phyloP scores from a whole-genome alignment of 805 yeast genomes.

The Lachancea kluyveri region DNA sequence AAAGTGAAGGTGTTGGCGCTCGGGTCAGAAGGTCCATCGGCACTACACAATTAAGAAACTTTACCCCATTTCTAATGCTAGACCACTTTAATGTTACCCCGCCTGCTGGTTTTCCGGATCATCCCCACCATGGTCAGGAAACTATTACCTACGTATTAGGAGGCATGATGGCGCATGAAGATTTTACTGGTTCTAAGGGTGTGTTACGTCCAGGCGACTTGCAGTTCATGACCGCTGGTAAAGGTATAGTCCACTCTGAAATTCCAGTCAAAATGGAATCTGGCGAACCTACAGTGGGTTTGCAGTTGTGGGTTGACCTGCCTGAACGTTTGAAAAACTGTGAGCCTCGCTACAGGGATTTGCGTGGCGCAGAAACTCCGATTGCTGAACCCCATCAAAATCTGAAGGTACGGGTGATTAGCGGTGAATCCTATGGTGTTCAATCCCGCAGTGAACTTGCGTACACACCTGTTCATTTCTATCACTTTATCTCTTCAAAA shows the following conservation, averaged over 20 bases:
- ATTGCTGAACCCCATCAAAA: constrained; percentile 58
- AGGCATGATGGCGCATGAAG: constrained; percentile 75
- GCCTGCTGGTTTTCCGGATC: constrained; percentile 75
- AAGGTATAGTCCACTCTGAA: constrained; percentile 80
- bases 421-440: constrained; percentile 74
- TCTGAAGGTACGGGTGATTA: constrained; percentile 56
- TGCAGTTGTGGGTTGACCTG: constrained; percentile 86
- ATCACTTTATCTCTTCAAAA: constrained; percentile 57
- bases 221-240: constrained; percentile 93
- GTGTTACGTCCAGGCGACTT: constrained; percentile 74
- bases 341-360: constrained; percentile 74
- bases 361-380: constrained; percentile 66
- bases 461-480: constrained; percentile 73
- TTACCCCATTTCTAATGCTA: constrained; percentile 74
- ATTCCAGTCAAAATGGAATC: constrained; percentile 61
- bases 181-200: constrained; percentile 81
- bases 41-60: constrained; percentile 56
- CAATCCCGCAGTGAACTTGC: constrained; percentile 70
- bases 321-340: constrained; percentile 57
- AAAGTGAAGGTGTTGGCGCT: constrained; percentile 87
- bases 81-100: constrained; percentile 68
- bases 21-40: constrained; percentile 78
- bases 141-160: constrained; percentile 64
- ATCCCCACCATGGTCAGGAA: constrained; percentile 79
- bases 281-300: constrained; percentile 50